These are phyloP conservation scores for Cornus kousa DNA, from an alignment of 148 eudicot species.

Conservation along the genomic window DNA sequence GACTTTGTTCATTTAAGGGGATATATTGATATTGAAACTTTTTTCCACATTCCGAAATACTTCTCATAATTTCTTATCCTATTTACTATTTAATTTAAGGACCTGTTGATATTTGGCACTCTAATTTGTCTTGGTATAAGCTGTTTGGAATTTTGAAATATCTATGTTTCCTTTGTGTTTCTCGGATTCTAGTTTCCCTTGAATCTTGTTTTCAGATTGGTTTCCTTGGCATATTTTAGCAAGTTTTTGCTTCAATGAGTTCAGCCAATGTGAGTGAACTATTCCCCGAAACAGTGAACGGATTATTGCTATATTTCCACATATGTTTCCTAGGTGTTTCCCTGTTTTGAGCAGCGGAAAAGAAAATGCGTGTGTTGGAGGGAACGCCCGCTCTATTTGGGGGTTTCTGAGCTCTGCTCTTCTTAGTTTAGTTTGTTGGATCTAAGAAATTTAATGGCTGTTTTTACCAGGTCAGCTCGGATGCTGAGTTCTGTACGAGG, in stretches of 20 bases:
- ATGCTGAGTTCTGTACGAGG: too few species aligned
- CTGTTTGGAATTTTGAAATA: neutral
- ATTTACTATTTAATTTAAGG: neutral
- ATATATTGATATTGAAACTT: neutral
- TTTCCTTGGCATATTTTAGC: neutral
- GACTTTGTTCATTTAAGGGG: slow-evolving; percentile 2
- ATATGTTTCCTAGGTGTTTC: too few species aligned
- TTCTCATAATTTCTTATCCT: neutral
- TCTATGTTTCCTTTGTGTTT: neutral
- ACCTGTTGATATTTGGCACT: neutral
- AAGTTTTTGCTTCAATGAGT: neutral
- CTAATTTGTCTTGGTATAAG: neutral
- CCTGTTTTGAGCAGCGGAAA: too few species aligned
- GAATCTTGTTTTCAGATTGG: neutral
- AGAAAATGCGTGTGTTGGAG: too few species aligned
- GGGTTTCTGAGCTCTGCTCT: too few species aligned
- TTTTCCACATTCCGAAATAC: neutral
- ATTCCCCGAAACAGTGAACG: too few species aligned
- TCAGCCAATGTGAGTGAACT: too few species aligned
- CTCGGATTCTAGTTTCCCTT: neutral
- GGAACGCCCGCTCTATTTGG: too few species aligned
- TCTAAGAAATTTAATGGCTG: too few species aligned
- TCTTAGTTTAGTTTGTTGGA: too few species aligned
- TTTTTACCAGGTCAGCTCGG: too few species aligned
- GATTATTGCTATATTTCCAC: too few species aligned